Evolutionary conservation across 768 basidiomycete species (phyloP), one percentile per base, ranked within the genome.

Genomic region (Udeniomyces megalosporus): DNA sequence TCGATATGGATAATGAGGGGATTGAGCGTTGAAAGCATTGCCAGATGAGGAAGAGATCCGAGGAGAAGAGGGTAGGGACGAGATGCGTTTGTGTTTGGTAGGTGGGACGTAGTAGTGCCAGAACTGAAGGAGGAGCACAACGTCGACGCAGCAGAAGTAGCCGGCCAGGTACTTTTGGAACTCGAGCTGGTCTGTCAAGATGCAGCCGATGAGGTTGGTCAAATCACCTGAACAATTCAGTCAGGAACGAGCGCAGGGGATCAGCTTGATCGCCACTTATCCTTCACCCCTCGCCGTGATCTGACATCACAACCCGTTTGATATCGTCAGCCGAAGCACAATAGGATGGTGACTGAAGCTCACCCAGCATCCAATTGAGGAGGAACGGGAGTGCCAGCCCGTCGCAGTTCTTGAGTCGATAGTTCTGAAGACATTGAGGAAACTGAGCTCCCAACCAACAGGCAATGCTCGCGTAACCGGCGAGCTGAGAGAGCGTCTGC

Each of bases 111-210:
- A 57, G 58, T 60, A 60, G n/a, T 11, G 20, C 14, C 24, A 49
- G 34, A 60, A 60, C 29, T 60, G 58, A 8, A 70, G 71, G 49
- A 92, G 76, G 28, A 97, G 78, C 32, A 78, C 76, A 54, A 82
- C 75, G 73, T 99, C 95, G 55, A 97, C 80, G 59, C 80, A 75
- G 69, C 86, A 85, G 71, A 96, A 99, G 73, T 99, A 99, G 0
- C 79, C 78, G 2, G 95, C 93, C 49, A 99, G 86, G 71, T 82
- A 88, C 46, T 82, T 93, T 88, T 95, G 93, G 73, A 99, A 97
- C 24, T 90, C 89, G 17, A 95, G 79, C 71, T 97, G 95, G 68
- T 85, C 80, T 2, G 95, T 97, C 59, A 99, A 77, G 63, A 96
- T 75, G 71, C 89, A 91, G 11, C 89, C 70, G 62, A 97, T 73